phyloP scores from a whole-genome alignment of 805 yeast species.

The Spathaspora arborariae region DNA sequence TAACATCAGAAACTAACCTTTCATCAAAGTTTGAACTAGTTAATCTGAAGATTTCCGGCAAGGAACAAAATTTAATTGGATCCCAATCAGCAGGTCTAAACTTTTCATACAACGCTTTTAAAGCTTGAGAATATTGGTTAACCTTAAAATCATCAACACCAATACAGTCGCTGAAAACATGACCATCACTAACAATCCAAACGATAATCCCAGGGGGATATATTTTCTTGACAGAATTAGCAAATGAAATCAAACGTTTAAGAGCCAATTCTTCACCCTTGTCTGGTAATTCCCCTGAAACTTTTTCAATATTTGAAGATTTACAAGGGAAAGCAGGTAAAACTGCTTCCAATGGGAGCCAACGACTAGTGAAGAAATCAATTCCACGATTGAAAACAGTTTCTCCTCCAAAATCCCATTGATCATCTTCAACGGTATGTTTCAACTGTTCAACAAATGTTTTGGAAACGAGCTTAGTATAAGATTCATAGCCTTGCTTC shows the following conservation, averaged over 20 bases:
- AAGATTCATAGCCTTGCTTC: constrained; percentile 5
- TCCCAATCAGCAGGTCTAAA: constrained; percentile 27
- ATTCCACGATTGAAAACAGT: constrained; percentile 39
- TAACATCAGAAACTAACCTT: constrained; percentile 15
- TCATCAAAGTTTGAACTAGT: constrained; percentile 12
- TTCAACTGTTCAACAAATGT: constrained; percentile 46
- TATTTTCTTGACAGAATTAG: constrained; percentile 23
- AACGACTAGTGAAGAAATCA: constrained; percentile 47
- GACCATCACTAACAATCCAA: constrained; percentile 61
- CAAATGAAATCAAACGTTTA: constrained; percentile 27
- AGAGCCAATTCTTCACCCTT: constrained; percentile 44
- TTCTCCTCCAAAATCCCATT: constrained; percentile 48
- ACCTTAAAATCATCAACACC: constrained; percentile 58
- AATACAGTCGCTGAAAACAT: constrained; percentile 60
- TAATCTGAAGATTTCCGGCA: constrained; percentile 32
- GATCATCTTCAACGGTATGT: constrained; percentile 43
- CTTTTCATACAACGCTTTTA: constrained; percentile 40
- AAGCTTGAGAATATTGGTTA: constrained; percentile 41
- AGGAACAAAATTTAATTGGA: constrained; percentile 29
- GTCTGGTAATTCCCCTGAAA: constrained; percentile 47
- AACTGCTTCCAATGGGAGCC: constrained; percentile 48
- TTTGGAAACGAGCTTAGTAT: constrained; percentile 24
- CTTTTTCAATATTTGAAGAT: constrained; percentile 54
- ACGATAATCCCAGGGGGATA: constrained; percentile 55
- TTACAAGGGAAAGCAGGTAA: constrained; percentile 66